Base-by-base conservation (phyloP, 805 yeast species). In the Starmerella apis region DNA sequence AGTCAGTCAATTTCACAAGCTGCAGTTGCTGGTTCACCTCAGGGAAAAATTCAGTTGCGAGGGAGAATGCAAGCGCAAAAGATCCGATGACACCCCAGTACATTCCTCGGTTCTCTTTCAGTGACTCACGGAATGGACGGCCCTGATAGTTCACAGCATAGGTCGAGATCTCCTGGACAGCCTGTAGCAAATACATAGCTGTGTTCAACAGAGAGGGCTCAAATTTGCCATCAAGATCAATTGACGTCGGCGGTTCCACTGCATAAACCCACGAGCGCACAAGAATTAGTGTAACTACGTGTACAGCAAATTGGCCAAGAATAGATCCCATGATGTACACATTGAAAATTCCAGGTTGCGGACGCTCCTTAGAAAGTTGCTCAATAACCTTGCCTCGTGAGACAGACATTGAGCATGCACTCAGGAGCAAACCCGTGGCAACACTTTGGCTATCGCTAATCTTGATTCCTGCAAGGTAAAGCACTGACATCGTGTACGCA, bases 401-500 rank as follows among this genome's bases (percentile, higher is more conserved):
- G 61, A 92, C 86, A 46, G 95, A 85, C 67, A 87, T 75, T 79
- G 92, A 92, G 73, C 98, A 92, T 55, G 87, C 92, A 52, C 94
- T 81, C 65, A 92, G 74, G 61, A 92, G 74, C 56, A 92, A 66
- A 54, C 98, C 98, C n/a, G 95, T 85, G 47, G 84, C 82, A 18
- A 97, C 90, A n/a, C 94, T 86, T 72, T 92, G 98, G 28, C 86
- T 94, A 68, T 92, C 98, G 61, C 98, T 96, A 66, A 90, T 86
- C 69, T 92, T 92, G 63, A 92, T 94, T 69, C 98, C 98, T 13
- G 97, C 96, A 61, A 92, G 74, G 67, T 85, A 92, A 64, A 92
- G 77, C 35, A 92, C 96, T 38, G 95, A 85, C 61, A 90, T 74
- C 2, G 97, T 87, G 67, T 92, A 92, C 28, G 98, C 98, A 58